phyloP scores from a whole-genome alignment of 73 alveolate genomes.

The Tetrahymena thermophila region DNA sequence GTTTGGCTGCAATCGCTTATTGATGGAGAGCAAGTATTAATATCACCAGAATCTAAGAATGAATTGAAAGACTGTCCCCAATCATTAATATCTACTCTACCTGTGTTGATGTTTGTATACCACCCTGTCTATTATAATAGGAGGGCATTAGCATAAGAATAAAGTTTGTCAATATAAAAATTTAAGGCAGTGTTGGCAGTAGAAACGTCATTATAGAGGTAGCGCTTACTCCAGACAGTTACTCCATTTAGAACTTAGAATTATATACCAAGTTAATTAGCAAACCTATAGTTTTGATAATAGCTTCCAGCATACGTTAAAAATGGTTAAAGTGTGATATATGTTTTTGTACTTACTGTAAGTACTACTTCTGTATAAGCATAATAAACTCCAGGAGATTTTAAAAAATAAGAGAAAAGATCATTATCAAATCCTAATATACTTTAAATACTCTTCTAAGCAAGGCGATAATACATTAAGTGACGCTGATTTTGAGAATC shows the following conservation, averaged over 20 bases:
- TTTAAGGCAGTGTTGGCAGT: neutral
- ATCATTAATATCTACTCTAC: neutral
- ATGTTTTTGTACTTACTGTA: neutral
- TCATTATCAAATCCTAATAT: neutral
- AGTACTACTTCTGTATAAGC: neutral
- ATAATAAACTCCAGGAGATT: neutral
- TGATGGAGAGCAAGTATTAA: neutral
- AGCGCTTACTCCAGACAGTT: neutral
- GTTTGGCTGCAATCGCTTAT: neutral
- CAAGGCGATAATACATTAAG: neutral
- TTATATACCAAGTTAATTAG: neutral
- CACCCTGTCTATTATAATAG: neutral
- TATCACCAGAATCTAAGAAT: neutral
- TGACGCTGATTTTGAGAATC: neutral
- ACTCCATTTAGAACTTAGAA: neutral
- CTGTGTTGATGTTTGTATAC: neutral
- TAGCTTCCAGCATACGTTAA: neutral
- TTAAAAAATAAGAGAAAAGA: neutral
- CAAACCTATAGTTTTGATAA: neutral
- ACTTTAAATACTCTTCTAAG: neutral
- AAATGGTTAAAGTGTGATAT: neutral
- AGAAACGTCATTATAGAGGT: neutral
- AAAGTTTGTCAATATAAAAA: neutral
- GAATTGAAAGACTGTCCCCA: neutral
- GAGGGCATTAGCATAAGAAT: neutral